phyloP scores from a whole-genome alignment of 2,329 filamentous ascomycete genomes.

The Hawksworthiomyces lignivorus region DNA sequence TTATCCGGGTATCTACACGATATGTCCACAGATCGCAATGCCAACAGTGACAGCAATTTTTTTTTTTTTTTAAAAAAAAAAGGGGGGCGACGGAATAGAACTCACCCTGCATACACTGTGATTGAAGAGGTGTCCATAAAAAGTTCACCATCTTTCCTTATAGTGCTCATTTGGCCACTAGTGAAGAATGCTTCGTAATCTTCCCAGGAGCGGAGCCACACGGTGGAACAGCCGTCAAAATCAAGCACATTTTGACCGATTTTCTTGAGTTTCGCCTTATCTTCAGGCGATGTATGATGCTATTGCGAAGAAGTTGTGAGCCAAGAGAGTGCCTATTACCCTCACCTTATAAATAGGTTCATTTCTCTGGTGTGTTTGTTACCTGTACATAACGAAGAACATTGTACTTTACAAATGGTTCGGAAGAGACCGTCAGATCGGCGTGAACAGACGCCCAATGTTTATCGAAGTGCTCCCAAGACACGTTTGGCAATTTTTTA shows the following conservation, averaged over 20 bases:
- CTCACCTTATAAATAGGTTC: not conserved
- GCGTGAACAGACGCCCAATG: slow-evolving; percentile 5
- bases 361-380: not conserved
- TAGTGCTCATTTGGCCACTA: too few relatives aligned
- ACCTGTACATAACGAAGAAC: slow-evolving; percentile 5
- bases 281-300: slow-evolving; percentile 7
- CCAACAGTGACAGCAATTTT: too few relatives aligned
- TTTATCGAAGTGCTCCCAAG: slow-evolving; percentile 4
- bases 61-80: too few relatives aligned
- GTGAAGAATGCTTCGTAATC: slow-evolving; percentile 4
- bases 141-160: not conserved
- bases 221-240: slow-evolving; percentile 8
- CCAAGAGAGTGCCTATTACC: not conserved
- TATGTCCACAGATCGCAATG: too few relatives aligned
- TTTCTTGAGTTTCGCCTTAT: not conserved
- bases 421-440: slow-evolving; percentile 2
- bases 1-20: too few relatives aligned
- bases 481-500: not conserved
- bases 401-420: slow-evolving; percentile 2
- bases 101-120: slow-evolving; percentile 2
- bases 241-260: not conserved
- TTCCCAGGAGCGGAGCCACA: slow-evolving; percentile 7
- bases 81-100: too few relatives aligned
- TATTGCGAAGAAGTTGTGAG: too few relatives aligned
- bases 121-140: slow-evolving; percentile 5